Base-by-base conservation (phyloP, 495 filamentous ascomycete species). In the Halenospora varia region DNA sequence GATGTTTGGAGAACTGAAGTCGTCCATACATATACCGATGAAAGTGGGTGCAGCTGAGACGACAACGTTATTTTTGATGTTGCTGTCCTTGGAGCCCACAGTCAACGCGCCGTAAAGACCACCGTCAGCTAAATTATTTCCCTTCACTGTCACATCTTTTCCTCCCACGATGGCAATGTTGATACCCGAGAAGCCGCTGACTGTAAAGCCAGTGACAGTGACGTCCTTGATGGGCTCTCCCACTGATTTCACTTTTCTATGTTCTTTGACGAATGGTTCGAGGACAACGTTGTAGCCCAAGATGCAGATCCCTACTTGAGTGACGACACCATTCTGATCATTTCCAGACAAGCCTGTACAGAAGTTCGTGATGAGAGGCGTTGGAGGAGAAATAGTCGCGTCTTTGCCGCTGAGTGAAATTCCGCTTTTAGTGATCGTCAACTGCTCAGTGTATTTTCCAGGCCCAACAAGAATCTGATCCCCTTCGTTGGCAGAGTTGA, bases 121-220 rank as follows among this genome's bases (percentile, higher is more conserved):
- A 1, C 52, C 56, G 44, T 53, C 57, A 10, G 18, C 47, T 3
- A 63, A n/a, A 3, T 19, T 55, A 41, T 63, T 63, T 10, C 42
- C 11, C 9, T 18, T 25, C 3, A 63, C 29, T 1, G 25, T 25
- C 2, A 57, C 48, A 44, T 56, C 51, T 10, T 46, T 19, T n/a
- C 55, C 61, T n/a, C 61, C 61, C 26, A 63, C 46, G 18, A 63
- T 46, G 25, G 61, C 61, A n/a, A 63, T 63, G 48, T 60, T 60
- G 15, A 63, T 19, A 15, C 61, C 61, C 18, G n/a, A 45, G 50
- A 63, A 63, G 45, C 52, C 57, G 10, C 24, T 10, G 8, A 63
- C 48, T 2, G 20, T n/a, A 40, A 63, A 56, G 13, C 61, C 61
- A 29, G 42, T 35, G 22, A 63, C 51, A 3, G 42, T 41, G 8